Evolutionary conservation across 371 early-diverging fungal species (phyloP), one percentile per base, ranked within the genome.

Genomic region (Mortierella sp.): DNA sequence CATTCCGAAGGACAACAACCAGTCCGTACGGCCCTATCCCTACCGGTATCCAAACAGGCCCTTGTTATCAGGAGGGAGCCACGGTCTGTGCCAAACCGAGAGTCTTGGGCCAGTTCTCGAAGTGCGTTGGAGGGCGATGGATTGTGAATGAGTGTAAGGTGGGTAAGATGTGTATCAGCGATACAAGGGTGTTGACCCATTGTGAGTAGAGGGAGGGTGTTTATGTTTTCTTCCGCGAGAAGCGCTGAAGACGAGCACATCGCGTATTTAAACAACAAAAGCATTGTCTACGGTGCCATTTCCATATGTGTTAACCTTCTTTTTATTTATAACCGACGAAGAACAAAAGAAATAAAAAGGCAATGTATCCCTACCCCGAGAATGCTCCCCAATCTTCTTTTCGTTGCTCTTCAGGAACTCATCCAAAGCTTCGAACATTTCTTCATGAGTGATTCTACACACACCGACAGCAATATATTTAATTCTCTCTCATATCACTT

Each of bases 321-420:
- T n/a, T n/a, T n/a, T n/a, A n/a, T n/a, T n/a, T n/a, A n/a, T n/a
- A n/a, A n/a, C n/a, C n/a, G n/a, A n/a, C n/a, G n/a, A n/a, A n/a
- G n/a, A n/a, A n/a, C n/a, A n/a, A n/a, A n/a, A n/a, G n/a, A n/a
- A n/a, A n/a, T n/a, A n/a, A 55, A 55, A n/a, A 50, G 10, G 21
- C 68, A 3, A 55, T 21, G 34, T 57, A 70, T 76, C 70, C 55
- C 52, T 42, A 1, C 0, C 28, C 48, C 24, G 16, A 60, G 47
- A 70, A 70, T 26, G 44, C 47, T 38, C 57, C 42, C 28, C 10
- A 45, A 31, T 47, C 60, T 47, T 47, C 47, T 74, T 47, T 60
- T 60, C 74, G 63, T 74, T 63, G 74, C 74, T 57, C 76, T 54
- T 68, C 71, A 9, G 70, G 57, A 55, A 55, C 71, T 13, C 76